phyloP scores from a whole-genome alignment of 148 eudicot genomes.

The Amaranthus palmeri region DNA sequence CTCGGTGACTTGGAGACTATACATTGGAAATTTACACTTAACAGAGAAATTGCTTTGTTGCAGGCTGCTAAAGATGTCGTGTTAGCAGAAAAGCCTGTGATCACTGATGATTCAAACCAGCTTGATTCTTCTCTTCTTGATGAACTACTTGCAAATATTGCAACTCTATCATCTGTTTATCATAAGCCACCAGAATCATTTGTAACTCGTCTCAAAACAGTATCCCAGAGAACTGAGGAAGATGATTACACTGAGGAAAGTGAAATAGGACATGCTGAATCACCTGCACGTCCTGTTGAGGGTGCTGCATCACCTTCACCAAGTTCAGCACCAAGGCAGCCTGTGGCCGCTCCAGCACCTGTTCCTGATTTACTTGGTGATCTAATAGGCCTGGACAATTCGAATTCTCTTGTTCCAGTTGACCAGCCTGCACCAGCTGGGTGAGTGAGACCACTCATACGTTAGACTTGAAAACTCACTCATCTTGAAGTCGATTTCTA shows the following conservation, averaged over 20 bases:
- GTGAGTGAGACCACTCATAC: constrained; percentile 37
- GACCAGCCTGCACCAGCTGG: constrained; percentile 68
- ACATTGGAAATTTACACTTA: background rate
- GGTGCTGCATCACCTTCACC: constrained; percentile 61
- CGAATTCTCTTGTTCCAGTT: constrained; percentile 59
- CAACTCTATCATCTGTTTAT: constrained; percentile 90
- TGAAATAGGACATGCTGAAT: constrained; percentile 67
- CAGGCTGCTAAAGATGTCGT: constrained; percentile 99
- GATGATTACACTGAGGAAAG: constrained; percentile 81
- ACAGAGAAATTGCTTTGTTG: constrained; percentile 2
- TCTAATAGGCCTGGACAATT: constrained; percentile 71
- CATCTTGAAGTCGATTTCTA: background rate
- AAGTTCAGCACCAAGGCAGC: constrained; percentile 58
- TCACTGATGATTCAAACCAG: constrained; percentile 91
- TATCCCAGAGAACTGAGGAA: constrained; percentile 69
- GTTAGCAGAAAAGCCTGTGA: constrained; percentile 97
- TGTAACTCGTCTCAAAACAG: constrained; percentile 80
- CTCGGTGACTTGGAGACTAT: background rate
- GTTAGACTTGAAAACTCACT: background rate
- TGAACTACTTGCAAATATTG: constrained; percentile 93
- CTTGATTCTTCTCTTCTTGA: constrained; percentile 93
- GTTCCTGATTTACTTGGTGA: constrained; percentile 94
- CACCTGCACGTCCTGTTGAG: constrained; percentile 53
- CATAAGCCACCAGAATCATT: constrained; percentile 97
- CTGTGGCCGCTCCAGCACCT: constrained; percentile 51